Evolutionary conservation across 225 moss, liverwort and hornwort genomes (phyloP), one percentile per base, ranked within the genome.

Genomic region (Straminergon stramineum): DNA sequence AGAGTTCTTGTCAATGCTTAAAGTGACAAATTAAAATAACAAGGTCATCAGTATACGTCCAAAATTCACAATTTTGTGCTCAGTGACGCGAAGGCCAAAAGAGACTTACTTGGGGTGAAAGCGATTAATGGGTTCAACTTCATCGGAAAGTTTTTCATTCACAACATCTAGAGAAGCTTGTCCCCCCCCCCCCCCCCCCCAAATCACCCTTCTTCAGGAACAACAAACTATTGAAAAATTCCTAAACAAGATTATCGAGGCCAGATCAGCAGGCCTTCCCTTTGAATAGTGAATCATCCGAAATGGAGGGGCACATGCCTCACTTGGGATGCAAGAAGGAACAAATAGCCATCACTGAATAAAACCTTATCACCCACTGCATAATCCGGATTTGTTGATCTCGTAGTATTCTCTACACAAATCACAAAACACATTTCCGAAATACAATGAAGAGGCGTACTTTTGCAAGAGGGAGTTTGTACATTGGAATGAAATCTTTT

Each of bases 31-130:
- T 52, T 34, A 22, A 53, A 41, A 13, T n/a, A 85, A 41, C 30
- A 48, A 57, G 56, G 35, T 24, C 61, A 48, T 13, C 48, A 20
- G 71, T 65, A 57, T 7, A 73, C 48, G 76, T 86, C 61, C 53
- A 62, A 27, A 86, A 66, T 43, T 52, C 76, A 86, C 31, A 64
- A 9, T 76, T 37, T n/a, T 67, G 66, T 34, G 19, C 32, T 68
- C 23, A 48, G 9, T 39, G 22, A 76, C 63, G 53, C 20, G 61
- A 39, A 79, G 58, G 74, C 71, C 9, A 82, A 27, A 37, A 63
- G 34, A 86, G 66, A 81, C 90, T 73, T 96, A 98, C 97, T 97
- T 99, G 55, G 97, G 97, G 34, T 96, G 97, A 88, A 99, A 99
- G 76, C 97, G 93, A 88, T 96, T 91, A 53, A 97, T 96, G 71